Percentiles rank a stretch among this genome's conserved stretches.
These are phyloP conservation scores for Microthyrium microscopicum DNA, from an alignment of 2,329 filamentous ascomycete genomes.

Conservation along the genomic window DNA sequence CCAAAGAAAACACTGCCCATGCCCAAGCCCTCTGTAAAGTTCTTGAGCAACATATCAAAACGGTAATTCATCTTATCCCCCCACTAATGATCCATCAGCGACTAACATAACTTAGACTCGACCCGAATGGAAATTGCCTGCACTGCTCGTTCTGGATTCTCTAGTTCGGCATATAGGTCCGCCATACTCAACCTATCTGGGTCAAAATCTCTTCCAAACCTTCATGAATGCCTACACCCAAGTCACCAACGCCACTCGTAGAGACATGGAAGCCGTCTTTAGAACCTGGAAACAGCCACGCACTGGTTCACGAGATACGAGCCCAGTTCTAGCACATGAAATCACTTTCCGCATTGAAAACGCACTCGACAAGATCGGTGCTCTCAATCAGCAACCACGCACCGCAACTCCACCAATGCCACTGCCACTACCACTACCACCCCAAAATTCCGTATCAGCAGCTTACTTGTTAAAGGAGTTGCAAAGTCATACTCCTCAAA, in stretches of 20 bases:
- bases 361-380: conserved; percentile 69
- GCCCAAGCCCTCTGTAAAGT: conserved; percentile 83
- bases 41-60: conserved; percentile 82
- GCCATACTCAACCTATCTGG: conserved; percentile 90
- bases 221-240: conserved; percentile 95
- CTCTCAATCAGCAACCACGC: conserved; percentile 29
- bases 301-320: conserved; percentile 79
- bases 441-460: no score
- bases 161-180: conserved; percentile 98
- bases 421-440: no score
- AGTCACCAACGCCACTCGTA: conserved; percentile 65
- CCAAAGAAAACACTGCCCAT: conserved; percentile 92
- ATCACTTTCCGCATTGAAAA: conserved; percentile 85
- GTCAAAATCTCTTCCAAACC: conserved; percentile 76
- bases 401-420: no score
- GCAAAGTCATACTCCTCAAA: no score
- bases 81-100: conserved; percentile 6
- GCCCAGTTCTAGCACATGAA: conserved; percentile 78
- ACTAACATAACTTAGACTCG: conserved; percentile 49
- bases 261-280: conserved; percentile 92
- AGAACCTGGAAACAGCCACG: conserved; percentile 97
- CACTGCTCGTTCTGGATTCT: conserved; percentile 94
- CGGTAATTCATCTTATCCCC: conserved; percentile 45
- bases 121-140: conserved; percentile 76
- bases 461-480: no score